These are phyloP conservation scores for Dryas integrifolia DNA, from an alignment of 331 rosid species.

Conservation along the genomic window DNA sequence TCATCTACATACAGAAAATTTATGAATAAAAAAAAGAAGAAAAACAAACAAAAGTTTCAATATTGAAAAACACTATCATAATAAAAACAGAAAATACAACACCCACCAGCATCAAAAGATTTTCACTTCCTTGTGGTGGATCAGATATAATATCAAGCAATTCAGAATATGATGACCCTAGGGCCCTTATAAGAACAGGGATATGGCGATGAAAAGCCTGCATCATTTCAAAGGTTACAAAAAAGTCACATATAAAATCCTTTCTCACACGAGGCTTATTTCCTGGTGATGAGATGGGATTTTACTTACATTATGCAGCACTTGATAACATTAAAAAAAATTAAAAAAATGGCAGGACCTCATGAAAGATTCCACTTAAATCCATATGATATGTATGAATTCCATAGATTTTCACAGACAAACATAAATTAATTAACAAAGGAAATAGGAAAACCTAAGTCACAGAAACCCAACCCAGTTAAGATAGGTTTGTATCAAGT, in stretches of 20 bases:
- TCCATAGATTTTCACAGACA: background rate
- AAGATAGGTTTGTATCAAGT: background rate
- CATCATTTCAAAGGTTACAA: conserved; percentile 24
- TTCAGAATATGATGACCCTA: conserved; percentile 82
- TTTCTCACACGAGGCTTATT: background rate
- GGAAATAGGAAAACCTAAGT: background rate
- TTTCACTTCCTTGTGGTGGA: conserved; percentile 99
- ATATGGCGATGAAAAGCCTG: conserved; percentile 97
- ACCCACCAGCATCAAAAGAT: conserved; percentile 79
- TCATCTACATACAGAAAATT: background rate
- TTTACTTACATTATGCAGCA: conserved; percentile 8
- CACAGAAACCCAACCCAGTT: background rate
- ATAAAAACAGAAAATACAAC: conserved; percentile 22
- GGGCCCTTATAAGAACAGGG: conserved; percentile 82
- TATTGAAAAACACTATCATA: background rate
- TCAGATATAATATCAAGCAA: conserved; percentile 79
- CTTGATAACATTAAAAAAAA: background rate
- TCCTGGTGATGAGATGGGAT: background rate
- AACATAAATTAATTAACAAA: background rate
- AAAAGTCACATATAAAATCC: background rate
- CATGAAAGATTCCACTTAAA: background rate
- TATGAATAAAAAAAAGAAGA: background rate
- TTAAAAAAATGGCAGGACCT: background rate
- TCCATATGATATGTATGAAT: background rate
- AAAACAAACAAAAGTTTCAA: background rate